Percentiles rank a stretch among this genome's conserved stretches.
Evolutionary conservation across 106 monocot species (phyloP).

Genomic region (Hemerocallis citrina): DNA sequence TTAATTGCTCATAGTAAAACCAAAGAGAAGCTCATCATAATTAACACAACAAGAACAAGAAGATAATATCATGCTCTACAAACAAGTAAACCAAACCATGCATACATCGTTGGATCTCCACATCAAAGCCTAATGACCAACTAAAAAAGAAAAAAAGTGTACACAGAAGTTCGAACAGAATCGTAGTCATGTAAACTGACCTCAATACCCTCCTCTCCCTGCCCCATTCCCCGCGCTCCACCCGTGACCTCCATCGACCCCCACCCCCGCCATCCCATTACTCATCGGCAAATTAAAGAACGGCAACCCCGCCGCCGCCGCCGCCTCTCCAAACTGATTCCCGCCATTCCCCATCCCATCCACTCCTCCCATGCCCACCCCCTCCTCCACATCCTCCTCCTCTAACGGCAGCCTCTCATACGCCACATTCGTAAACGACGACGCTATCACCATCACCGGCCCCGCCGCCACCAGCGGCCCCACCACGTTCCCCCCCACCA

Average conservation of each 20-base stretch:
- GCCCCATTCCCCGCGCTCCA: slow-evolving; percentile 3
- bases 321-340: slow-evolving; percentile 20
- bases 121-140: too few relatives aligned
- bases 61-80: too few relatives aligned
- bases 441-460: slow-evolving; percentile 47
- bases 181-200: too few relatives aligned
- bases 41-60: too few relatives aligned
- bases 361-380: slow-evolving; percentile 3
- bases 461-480: slow-evolving; percentile 42
- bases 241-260: slow-evolving; percentile 22
- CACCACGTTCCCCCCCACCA: slow-evolving; percentile 59
- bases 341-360: slow-evolving; percentile 6
- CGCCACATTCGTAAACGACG: slow-evolving; percentile 52
- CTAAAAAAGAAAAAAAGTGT: too few relatives aligned
- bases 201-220: slow-evolving; percentile 16
- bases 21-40: too few relatives aligned
- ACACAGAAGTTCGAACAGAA: too few relatives aligned
- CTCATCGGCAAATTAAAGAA: slow-evolving; percentile 48
- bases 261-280: slow-evolving; percentile 11
- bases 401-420: slow-evolving; percentile 55
- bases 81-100: too few relatives aligned
- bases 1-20: too few relatives aligned
- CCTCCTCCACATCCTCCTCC: slow-evolving; percentile 27
- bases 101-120: too few relatives aligned
- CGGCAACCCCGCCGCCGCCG: slow-evolving; percentile 30